Conservation (phyloP, 257 asterid genomes). For the Solanum sparsipilum region DNA sequence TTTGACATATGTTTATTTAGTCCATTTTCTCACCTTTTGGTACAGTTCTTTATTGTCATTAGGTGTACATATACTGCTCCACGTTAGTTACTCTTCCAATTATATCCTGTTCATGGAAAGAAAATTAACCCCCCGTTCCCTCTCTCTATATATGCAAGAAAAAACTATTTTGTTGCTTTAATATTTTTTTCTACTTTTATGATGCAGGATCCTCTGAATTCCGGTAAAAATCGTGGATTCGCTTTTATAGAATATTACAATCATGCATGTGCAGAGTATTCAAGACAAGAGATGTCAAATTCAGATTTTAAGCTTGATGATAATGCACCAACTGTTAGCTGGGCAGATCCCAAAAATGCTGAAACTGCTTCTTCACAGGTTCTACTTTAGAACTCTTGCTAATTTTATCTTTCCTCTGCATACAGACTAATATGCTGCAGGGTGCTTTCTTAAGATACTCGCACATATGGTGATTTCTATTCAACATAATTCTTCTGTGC, state of each 20-base stretch:
- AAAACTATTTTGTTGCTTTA: neutral
- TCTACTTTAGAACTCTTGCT: neutral
- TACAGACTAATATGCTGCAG: neutral
- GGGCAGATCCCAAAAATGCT: constrained; percentile 92
- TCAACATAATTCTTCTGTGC: neutral
- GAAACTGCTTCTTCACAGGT: constrained; percentile 91
- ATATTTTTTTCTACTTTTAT: neutral
- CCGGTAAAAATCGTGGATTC: constrained; percentile 84
- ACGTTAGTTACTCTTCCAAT: neutral
- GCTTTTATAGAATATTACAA: constrained; percentile 88
- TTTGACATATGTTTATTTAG: neutral
- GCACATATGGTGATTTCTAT: neutral
- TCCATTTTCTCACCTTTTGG: constrained; percentile 1
- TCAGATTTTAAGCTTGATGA: constrained; percentile 82
- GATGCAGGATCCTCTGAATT: constrained; percentile 68
- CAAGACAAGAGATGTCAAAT: constrained; percentile 76
- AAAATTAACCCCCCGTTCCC: neutral
- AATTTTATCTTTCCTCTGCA: neutral
- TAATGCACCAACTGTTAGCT: constrained; percentile 93
- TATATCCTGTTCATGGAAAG: neutral
- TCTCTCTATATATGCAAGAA: neutral
- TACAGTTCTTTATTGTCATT: neutral
- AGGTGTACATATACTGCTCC: neutral
- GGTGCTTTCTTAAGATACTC: neutral
- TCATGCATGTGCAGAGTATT: constrained; percentile 96